These are phyloP conservation scores for Geotrichum cucujoidarum DNA, from an alignment of 1,139 yeast species.

Conservation along the genomic window DNA sequence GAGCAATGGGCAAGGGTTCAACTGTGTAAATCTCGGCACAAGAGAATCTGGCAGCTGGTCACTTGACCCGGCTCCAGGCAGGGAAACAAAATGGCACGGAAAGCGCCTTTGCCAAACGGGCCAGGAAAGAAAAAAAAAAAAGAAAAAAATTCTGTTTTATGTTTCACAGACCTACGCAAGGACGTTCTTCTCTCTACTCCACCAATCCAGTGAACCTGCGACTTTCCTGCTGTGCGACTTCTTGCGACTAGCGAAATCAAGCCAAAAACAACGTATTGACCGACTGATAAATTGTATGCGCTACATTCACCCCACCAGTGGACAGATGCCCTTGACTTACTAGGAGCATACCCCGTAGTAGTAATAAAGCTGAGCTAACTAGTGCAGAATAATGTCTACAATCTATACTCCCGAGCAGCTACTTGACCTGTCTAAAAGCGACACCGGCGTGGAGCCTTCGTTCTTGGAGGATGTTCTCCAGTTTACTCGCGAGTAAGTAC, in stretches of 20 bases:
- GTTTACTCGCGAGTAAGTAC: constrained; percentile 17
- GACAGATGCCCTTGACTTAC: too few relatives aligned
- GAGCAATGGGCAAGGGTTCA: background rate
- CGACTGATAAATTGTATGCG: too few relatives aligned
- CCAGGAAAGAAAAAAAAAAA: background rate
- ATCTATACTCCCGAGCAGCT: constrained; percentile 13
- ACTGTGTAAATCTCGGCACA: background rate
- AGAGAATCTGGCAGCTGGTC: background rate
- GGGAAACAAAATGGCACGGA: too few relatives aligned
- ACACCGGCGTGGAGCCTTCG: constrained; percentile 8
- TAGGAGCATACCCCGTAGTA: too few relatives aligned
- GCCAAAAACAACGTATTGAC: too few relatives aligned
- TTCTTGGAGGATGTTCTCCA: constrained; percentile 9
- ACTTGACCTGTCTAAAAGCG: constrained; percentile 12
- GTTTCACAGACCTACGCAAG: background rate
- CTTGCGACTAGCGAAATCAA: too few relatives aligned
- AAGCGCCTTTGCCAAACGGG: background rate
- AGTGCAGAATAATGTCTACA: constrained; percentile 6
- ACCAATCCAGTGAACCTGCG: background rate
- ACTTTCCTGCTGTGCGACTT: background rate
- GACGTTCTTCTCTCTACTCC: too few relatives aligned
- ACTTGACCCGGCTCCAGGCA: background rate
- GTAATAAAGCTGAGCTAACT: too few relatives aligned
- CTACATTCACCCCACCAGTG: too few relatives aligned
- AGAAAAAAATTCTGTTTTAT: background rate